These are phyloP conservation scores for Clonostachys rosea DNA, from an alignment of 2,329 filamentous ascomycete species.

Conservation along the genomic window DNA sequence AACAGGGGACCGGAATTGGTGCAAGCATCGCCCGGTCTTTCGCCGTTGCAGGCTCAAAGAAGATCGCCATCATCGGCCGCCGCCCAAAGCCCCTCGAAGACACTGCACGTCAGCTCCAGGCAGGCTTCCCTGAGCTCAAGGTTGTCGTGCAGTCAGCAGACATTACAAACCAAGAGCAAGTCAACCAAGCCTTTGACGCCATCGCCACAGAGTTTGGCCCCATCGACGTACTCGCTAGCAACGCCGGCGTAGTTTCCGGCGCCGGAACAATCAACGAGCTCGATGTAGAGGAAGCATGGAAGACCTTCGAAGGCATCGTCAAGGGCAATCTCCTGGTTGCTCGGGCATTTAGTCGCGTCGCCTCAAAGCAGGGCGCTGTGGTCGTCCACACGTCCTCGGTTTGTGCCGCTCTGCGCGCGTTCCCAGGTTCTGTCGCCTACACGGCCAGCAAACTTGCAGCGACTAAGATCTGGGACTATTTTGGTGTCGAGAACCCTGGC, in stretches of 20 bases:
- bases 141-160: neutral
- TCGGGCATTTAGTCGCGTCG: neutral
- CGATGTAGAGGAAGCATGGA: conserved; percentile 4
- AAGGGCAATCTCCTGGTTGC: conserved; percentile 5
- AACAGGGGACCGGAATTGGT: conserved; percentile 7
- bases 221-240: conserved; percentile 8
- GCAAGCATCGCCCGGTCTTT: conserved; percentile 1
- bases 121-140: neutral
- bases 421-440: neutral
- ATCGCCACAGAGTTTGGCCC: conserved; percentile 8
- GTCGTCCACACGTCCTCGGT: neutral
- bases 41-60: conserved; percentile 2
- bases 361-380: neutral
- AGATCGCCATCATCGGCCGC: neutral
- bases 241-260: neutral
- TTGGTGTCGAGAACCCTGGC: neutral
- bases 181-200: neutral
- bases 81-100: neutral
- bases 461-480: neutral
- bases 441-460: neutral
- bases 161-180: neutral
- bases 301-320: conserved; percentile 8
- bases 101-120: neutral
- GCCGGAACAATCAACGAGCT: conserved; percentile 5
- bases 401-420: neutral